Conservation (phyloP, 345 rosid genomes). For the Lepidium didymum region DNA sequence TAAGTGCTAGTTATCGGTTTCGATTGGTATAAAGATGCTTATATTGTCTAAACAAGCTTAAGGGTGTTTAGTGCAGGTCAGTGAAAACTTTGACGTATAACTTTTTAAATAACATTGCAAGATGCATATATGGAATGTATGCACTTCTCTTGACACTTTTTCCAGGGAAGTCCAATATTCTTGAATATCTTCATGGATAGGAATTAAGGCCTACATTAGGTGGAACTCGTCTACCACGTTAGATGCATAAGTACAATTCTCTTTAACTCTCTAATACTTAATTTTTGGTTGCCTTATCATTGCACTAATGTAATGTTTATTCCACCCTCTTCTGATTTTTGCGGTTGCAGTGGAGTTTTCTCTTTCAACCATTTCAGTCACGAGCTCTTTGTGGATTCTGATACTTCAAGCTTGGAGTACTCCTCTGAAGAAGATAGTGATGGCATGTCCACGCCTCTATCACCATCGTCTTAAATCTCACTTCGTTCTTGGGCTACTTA, state of each 20-base stretch:
- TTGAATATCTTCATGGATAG: constrained; percentile 94
- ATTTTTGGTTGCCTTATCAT: not conserved
- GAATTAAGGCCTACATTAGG: constrained; percentile 85
- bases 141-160: constrained; percentile 68
- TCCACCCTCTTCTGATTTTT: not conserved
- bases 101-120: constrained; percentile 65
- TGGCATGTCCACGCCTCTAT: constrained; percentile 44
- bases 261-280: not conserved
- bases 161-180: constrained; percentile 68
- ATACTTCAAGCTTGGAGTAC: constrained; percentile 58
- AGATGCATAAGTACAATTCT: constrained; percentile 78
- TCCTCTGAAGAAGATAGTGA: constrained; percentile 77
- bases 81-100: constrained; percentile 89
- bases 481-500: constrained; percentile 48
- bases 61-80: constrained; percentile 53
- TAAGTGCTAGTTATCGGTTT: not conserved
- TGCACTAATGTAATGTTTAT: not conserved
- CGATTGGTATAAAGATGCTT: not conserved
- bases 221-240: constrained; percentile 83
- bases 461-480: constrained; percentile 64
- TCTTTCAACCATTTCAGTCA: constrained; percentile 93
- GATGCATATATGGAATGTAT: constrained; percentile 76
- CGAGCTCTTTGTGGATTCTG: constrained; percentile 73
- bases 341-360: constrained; percentile 67
- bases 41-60: not conserved